Conservation (phyloP, 345 rosid genomes). For the Corymbia maculata region DNA sequence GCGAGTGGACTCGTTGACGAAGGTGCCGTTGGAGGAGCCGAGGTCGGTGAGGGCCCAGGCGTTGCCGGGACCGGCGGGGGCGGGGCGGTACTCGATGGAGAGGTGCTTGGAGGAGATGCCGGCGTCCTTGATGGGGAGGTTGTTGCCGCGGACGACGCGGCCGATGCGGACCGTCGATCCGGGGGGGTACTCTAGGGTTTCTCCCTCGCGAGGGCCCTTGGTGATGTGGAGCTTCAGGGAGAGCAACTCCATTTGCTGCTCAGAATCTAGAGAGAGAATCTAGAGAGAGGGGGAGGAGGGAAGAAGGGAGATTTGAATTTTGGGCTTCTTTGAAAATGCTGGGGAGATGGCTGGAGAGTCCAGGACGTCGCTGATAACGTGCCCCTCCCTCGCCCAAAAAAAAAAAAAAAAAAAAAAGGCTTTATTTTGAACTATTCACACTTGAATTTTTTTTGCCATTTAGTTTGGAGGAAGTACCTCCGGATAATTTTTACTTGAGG, state of each 20-base stretch:
- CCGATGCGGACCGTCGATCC: constrained; percentile 51
- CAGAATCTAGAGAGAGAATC: background rate
- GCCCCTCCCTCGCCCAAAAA: background rate
- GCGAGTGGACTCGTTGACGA: constrained; percentile 24
- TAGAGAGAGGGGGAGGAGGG: background rate
- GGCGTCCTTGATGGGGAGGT: constrained; percentile 49
- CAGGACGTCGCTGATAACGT: background rate
- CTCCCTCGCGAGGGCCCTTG: constrained; percentile 67
- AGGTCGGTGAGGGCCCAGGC: constrained; percentile 59
- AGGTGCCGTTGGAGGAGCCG: constrained; percentile 81
- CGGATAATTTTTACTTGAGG: rapidly evolving
- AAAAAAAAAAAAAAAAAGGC: too few species aligned
- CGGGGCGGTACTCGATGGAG: constrained; percentile 27
- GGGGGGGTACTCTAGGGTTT: constrained; percentile 37
- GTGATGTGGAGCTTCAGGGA: constrained; percentile 34
- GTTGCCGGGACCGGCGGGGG: constrained; percentile 9
- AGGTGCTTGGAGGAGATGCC: constrained; percentile 85
- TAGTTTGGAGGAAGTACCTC: background rate
- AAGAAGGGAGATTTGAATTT: background rate
- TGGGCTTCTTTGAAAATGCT: background rate
- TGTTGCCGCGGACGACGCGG: constrained; percentile 69
- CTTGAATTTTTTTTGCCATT: rapidly evolving
- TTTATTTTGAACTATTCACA: background rate
- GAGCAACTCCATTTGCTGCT: background rate
- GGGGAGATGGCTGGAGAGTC: background rate